These are phyloP conservation scores for Cucumis sativus DNA, from an alignment of 306 rosid genomes.

Conservation along the genomic window DNA sequence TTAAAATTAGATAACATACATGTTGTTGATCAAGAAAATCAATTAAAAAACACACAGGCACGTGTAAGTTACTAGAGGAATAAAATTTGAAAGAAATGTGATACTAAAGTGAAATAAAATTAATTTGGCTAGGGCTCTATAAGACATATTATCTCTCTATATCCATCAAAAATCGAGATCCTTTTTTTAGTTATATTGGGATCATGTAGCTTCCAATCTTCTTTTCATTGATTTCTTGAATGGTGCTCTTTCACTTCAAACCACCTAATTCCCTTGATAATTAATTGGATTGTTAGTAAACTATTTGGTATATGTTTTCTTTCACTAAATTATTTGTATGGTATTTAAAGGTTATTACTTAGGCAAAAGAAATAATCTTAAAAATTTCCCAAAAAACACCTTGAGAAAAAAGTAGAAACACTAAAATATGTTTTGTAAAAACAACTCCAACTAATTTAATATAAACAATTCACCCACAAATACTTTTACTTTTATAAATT, in stretches of 20 bases:
- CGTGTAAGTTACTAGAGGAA: no score
- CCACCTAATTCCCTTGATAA: neutral
- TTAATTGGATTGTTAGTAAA: neutral
- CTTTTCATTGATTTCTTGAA: no score
- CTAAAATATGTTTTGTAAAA: neutral
- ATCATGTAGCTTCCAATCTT: neutral
- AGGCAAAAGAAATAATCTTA: neutral
- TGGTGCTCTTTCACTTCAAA: neutral
- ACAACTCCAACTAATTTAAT: neutral
- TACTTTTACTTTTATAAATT: neutral
- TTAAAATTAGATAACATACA: no score
- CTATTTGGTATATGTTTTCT: neutral
- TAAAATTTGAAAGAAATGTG: no score
- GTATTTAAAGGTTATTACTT: neutral
- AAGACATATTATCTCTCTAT: neutral
- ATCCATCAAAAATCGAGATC: no score
- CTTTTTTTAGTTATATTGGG: neutral
- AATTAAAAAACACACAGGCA: no score
- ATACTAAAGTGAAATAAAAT: no score
- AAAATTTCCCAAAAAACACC: neutral
- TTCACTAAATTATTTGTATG: neutral
- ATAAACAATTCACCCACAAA: neutral
- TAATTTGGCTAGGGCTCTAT: neutral
- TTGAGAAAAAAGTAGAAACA: neutral
- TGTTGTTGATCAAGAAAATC: neutral